Conservation (phyloP, 495 filamentous ascomycete species). For the Hypoxylon rickii region DNA sequence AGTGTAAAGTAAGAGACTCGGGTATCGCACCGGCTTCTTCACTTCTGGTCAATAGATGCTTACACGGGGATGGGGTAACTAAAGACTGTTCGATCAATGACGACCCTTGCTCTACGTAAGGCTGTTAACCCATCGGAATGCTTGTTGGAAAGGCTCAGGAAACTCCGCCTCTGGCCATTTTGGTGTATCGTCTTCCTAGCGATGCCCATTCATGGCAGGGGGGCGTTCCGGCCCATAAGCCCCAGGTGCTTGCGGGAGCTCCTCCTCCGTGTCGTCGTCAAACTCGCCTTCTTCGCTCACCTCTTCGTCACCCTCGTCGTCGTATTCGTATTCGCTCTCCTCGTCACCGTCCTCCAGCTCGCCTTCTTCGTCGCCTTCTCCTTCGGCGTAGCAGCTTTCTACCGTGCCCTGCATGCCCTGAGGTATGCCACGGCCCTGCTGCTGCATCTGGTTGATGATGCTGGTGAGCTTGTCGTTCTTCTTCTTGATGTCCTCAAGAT, state of each 20-base stretch:
- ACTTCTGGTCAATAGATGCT: no score
- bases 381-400: slow-evolving; percentile 54
- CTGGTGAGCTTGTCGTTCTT: slow-evolving; percentile 92
- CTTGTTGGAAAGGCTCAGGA: slow-evolving; percentile 3
- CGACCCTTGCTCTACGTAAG: no score
- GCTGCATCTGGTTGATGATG: slow-evolving; percentile 92
- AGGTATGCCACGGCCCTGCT: slow-evolving; percentile 75
- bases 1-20: no score
- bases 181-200: slow-evolving; percentile 34
- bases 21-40: no score
- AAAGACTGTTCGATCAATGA: no score
- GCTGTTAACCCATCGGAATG: slow-evolving; percentile 18
- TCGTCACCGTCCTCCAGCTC: slow-evolving; percentile 80
- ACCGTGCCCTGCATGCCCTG: slow-evolving; percentile 61
- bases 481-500: slow-evolving; percentile 78
- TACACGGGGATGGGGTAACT: no score
- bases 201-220: slow-evolving; percentile 44
- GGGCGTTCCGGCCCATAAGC: slow-evolving; percentile 43
- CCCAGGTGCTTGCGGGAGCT: slow-evolving; percentile 37
- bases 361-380: slow-evolving; percentile 64
- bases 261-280: slow-evolving; percentile 45
- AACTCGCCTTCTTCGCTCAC: slow-evolving; percentile 49
- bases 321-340: slow-evolving; percentile 61
- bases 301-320: slow-evolving; percentile 57
- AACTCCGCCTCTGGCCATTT: slow-evolving; percentile 19